Conservation (phyloP, 495 filamentous ascomycete genomes). For the Viridothelium virens region DNA sequence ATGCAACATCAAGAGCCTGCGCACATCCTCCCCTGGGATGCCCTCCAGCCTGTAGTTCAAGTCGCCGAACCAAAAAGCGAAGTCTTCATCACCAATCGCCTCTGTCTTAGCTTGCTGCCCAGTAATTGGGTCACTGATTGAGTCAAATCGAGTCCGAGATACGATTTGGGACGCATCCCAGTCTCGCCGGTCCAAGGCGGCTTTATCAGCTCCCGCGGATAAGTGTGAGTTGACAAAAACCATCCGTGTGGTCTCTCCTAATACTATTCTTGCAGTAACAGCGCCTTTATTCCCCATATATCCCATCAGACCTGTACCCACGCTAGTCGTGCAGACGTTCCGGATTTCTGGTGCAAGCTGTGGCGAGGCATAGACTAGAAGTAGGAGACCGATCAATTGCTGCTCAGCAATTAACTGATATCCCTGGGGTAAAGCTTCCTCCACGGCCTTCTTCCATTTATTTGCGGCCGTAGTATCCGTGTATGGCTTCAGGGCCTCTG, state of each 20-base stretch:
- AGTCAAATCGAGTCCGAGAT: slow-evolving; percentile 63
- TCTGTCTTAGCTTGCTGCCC: slow-evolving; percentile 48
- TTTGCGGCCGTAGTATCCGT: slow-evolving; percentile 59
- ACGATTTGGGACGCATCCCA: slow-evolving; percentile 82
- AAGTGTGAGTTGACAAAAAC: slow-evolving; percentile 89
- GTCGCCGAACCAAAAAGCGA: slow-evolving; percentile 94
- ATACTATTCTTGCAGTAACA: slow-evolving; percentile 67
- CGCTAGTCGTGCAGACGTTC: slow-evolving; percentile 65
- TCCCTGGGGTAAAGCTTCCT: slow-evolving; percentile 62
- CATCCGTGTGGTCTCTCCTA: slow-evolving; percentile 83
- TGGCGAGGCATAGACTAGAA: slow-evolving; percentile 81
- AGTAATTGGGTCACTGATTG: slow-evolving; percentile 51
- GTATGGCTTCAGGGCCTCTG: slow-evolving; percentile 60
- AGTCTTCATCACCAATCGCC: slow-evolving; percentile 81
- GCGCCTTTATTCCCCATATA: slow-evolving; percentile 97
- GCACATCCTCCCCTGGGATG: slow-evolving; percentile 82
- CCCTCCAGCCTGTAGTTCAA: slow-evolving; percentile 90
- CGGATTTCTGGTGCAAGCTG: slow-evolving; percentile 60
- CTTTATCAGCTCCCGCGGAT: slow-evolving; percentile 72
- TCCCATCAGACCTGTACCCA: slow-evolving; percentile 82
- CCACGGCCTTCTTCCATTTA: slow-evolving; percentile 70
- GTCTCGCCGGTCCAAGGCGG: slow-evolving; percentile 71
- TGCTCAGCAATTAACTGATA: slow-evolving; percentile 71
- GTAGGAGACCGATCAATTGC: slow-evolving; percentile 76
- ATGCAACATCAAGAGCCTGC: slow-evolving; percentile 74